Conservation (phyloP, 495 filamentous ascomycete genomes). For the Penicillium desertorum region DNA sequence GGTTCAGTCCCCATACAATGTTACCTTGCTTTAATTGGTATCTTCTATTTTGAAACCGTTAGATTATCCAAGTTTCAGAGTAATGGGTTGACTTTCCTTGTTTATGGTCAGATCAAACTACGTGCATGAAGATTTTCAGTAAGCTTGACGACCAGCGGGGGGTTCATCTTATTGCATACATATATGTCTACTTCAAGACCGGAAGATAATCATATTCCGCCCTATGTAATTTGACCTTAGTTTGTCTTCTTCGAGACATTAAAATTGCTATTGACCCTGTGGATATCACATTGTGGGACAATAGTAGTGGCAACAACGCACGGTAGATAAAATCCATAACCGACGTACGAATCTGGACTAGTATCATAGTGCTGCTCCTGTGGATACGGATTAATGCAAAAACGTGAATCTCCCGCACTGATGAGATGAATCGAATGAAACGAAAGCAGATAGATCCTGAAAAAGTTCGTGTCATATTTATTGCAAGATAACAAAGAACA, state of each 20-base stretch:
- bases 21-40: not conserved
- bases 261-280: not conserved
- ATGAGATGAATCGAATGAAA: not conserved
- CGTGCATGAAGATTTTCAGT: conserved; percentile 6
- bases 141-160: conserved; percentile 7
- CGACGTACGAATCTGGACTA: not conserved
- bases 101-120: not conserved
- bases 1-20: not conserved
- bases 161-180: no score
- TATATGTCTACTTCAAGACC: not conserved
- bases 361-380: not conserved
- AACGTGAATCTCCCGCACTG: not conserved
- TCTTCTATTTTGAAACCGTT: not conserved
- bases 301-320: not conserved
- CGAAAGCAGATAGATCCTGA: not conserved
- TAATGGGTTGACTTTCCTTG: not conserved
- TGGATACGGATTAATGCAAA: not conserved
- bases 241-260: not conserved
- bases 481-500: not conserved
- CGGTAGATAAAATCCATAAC: not conserved
- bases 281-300: not conserved
- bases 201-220: conserved; percentile 5
- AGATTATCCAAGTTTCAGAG: not conserved
- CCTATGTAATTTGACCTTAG: not conserved
- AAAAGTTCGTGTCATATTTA: not conserved